phyloP scores from a whole-genome alignment of 2,329 filamentous ascomycete genomes.

The Calonectria honghensis region DNA sequence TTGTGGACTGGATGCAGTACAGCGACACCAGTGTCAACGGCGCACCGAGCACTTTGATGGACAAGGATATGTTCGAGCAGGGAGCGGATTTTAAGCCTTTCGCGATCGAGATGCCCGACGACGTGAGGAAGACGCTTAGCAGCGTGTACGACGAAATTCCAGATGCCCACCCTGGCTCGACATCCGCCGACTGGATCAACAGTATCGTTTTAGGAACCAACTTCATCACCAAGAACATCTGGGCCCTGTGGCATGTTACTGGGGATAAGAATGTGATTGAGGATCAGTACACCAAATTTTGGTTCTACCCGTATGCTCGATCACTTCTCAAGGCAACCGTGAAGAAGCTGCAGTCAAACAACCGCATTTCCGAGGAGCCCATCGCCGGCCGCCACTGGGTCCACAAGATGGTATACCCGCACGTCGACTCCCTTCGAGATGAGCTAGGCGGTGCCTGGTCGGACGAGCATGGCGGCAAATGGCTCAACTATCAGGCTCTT shows the following conservation, averaged over 20 bases:
- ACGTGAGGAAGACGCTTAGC: constrained; percentile 55
- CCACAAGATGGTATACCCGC: constrained; percentile 42
- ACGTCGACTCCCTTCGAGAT: constrained; percentile 34
- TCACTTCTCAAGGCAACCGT: constrained; percentile 39
- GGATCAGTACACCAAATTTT: constrained; percentile 42
- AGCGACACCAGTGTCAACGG: constrained; percentile 42
- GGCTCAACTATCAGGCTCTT: constrained; percentile 55
- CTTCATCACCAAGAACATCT: constrained; percentile 53
- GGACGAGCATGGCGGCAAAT: constrained; percentile 47
- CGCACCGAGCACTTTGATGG: constrained; percentile 48
- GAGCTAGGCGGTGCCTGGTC: constrained; percentile 48
- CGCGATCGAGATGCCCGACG: constrained; percentile 58
- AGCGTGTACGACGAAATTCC: constrained; percentile 58
- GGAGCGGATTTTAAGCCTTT: constrained; percentile 56
- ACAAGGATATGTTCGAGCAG: constrained; percentile 52
- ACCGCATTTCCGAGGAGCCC: constrained; percentile 34
- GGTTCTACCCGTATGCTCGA: constrained; percentile 43
- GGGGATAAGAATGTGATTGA: constrained; percentile 45
- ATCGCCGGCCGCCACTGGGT: constrained; percentile 42
- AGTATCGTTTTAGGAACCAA: constrained; percentile 61
- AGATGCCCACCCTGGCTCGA: constrained; percentile 52
- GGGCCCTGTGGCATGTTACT: constrained; percentile 44
- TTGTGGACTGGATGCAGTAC: constrained; percentile 59
- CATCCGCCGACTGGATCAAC: constrained; percentile 57
- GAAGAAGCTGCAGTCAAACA: constrained; percentile 25